Evolutionary conservation across 139 green algal genomes (phyloP), one percentile per base, ranked within the genome.

Genomic region (Chara braunii): DNA sequence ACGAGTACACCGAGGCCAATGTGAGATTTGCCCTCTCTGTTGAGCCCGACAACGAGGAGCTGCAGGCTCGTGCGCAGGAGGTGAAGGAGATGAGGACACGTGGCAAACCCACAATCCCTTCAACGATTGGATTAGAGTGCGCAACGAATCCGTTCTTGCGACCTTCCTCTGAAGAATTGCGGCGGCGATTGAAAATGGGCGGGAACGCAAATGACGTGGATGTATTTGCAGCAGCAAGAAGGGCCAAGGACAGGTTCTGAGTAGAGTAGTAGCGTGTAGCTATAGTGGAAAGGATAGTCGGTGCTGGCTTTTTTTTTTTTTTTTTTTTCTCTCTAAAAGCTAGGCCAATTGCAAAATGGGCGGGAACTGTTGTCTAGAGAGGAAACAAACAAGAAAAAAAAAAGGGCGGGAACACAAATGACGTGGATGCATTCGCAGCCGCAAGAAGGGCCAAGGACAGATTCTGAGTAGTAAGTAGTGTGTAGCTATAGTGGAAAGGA

Each of bases 1-100:
- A 83, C 45, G 77, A 83, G 67, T 83, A 83, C 51, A 82, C 75
- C 7, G 37, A 75, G 44, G 56, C 69, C 2, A 84, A 84, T 76
- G 64, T 45, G 0, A 65, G 67, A 34, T 84, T 84, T 43, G 75
- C 78, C 3, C 7, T 80, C 30, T 43, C 23, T 14, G 75, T 83
- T 48, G 78, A 84, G 43, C 34, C 35, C 2, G 29, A 32, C 43
- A 84, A 81, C 44, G 60, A 54, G 52, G 69, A 23, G 14, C 57
- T 84, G 7, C 8, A 30, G 22, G 42, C 44, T 9, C 37, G 75
- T 2, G 24, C 8, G n/a, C n/a, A 51, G 18, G 37, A 75, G 40
- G 51, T 83, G 3, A 37, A 61, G 12, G 30, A n/a, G 5, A 22
- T 71, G 51, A 50, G 78, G 12, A 32, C 42, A 37, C 43, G 64